Evolutionary conservation across 2,329 filamentous ascomycete genomes (phyloP).

Genomic region (Amauroascus verrucosus): DNA sequence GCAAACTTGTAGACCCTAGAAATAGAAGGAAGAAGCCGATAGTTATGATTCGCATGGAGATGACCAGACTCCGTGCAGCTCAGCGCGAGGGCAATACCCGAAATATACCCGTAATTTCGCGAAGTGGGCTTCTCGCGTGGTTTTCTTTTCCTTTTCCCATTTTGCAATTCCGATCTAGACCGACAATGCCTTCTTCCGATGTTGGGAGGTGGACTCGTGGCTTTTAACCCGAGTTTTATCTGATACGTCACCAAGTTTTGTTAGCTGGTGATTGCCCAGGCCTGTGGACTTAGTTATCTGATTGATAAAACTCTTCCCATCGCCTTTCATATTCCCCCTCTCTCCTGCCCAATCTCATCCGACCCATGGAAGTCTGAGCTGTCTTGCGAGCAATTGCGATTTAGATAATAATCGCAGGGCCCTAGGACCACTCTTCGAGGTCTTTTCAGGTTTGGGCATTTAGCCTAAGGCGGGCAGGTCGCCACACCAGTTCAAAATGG

Average conservation of each 20-base stretch:
- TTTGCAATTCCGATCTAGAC: not conserved
- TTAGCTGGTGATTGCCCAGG: not conserved
- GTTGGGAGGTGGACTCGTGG: not conserved
- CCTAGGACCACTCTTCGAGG: too few relatives aligned
- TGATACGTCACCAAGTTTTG: not conserved
- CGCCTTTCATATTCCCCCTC: not conserved
- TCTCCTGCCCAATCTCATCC: not conserved
- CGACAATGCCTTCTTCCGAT: not conserved
- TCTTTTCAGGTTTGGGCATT: too few relatives aligned
- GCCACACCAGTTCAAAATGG: slow-evolving; percentile 6
- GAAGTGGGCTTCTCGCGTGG: not conserved
- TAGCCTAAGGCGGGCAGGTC: too few relatives aligned
- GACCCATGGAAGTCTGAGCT: too few relatives aligned
- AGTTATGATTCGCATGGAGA: too few relatives aligned
- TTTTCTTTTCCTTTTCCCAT: not conserved
- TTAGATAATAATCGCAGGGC: too few relatives aligned
- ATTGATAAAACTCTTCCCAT: not conserved
- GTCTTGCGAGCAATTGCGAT: too few relatives aligned
- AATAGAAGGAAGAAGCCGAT: too few relatives aligned
- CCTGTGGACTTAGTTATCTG: not conserved
- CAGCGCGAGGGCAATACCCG: not conserved
- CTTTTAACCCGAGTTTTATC: not conserved
- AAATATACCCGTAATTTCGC: not conserved
- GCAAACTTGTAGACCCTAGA: too few relatives aligned
- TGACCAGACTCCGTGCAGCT: too few relatives aligned